phyloP scores from a whole-genome alignment of 78 protist genomes.

The slime mould (Dictyostelium discoideum) region DNA sequence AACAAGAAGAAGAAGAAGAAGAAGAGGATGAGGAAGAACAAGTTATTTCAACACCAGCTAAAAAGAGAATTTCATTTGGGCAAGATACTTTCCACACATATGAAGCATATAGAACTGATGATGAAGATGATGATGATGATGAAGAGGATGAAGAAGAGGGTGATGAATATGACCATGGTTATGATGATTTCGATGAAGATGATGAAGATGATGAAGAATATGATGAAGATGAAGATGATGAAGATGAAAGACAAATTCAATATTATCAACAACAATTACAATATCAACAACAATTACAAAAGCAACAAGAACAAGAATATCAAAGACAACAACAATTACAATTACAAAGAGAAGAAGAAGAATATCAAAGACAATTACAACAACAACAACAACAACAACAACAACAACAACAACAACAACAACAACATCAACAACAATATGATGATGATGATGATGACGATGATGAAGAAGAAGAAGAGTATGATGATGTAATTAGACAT shows the following conservation, averaged over 20 bases:
- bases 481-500: constrained; percentile 9
- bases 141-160: constrained; percentile 2
- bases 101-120: constrained; percentile 5
- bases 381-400: background rate
- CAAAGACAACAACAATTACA: constrained; percentile 8
- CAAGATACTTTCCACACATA: background rate
- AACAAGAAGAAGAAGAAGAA: constrained; percentile 51
- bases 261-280: constrained; percentile 14
- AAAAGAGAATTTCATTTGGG: constrained; percentile 58
- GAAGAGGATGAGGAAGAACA: background rate
- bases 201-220: constrained; percentile 60
- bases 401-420: background rate
- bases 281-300: constrained; percentile 17
- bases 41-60: background rate
- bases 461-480: constrained; percentile 49
- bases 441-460: constrained; percentile 22
- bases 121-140: constrained; percentile 18
- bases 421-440: background rate
- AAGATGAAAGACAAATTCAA: constrained; percentile 29
- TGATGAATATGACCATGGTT: background rate
- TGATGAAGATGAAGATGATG: constrained; percentile 47
- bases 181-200: constrained; percentile 17
- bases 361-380: background rate
- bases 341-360: constrained; percentile 2
- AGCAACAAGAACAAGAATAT: constrained; percentile 24